Conservation (phyloP, 768 basidiomycete genomes). For the Pholiota molesta region DNA sequence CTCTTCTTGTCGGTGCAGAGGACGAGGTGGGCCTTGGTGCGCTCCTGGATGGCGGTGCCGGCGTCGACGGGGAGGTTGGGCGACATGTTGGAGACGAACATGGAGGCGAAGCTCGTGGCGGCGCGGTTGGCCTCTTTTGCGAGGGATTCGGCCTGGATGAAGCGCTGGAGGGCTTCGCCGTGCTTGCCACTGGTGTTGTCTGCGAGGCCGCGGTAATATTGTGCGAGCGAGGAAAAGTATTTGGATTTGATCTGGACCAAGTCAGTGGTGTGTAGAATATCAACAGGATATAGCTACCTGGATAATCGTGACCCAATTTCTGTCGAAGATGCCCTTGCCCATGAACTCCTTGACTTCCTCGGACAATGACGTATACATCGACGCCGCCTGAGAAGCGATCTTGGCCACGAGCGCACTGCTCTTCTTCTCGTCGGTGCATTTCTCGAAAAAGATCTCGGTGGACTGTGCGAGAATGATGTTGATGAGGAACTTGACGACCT, state of each 20-base stretch:
- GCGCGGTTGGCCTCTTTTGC: slow-evolving; percentile 84
- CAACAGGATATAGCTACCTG: slow-evolving; percentile 51
- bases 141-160: slow-evolving; percentile 71
- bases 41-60: slow-evolving; percentile 75
- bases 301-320: slow-evolving; percentile 89
- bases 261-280: neutral
- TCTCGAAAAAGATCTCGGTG: slow-evolving; percentile 95
- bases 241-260: slow-evolving; percentile 81
- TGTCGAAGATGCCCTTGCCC: slow-evolving; percentile 93
- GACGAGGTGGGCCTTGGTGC: slow-evolving; percentile 81
- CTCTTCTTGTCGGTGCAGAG: slow-evolving; percentile 74
- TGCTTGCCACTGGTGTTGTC: slow-evolving; percentile 79
- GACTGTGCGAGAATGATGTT: slow-evolving; percentile 91
- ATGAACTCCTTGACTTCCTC: slow-evolving; percentile 97
- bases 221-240: slow-evolving; percentile 82
- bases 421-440: slow-evolving; percentile 93
- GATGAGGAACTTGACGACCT: slow-evolving; percentile 92
- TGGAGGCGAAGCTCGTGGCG: slow-evolving; percentile 67
- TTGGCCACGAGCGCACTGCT: slow-evolving; percentile 75
- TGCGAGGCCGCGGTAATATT: slow-evolving; percentile 83
- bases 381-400: slow-evolving; percentile 81
- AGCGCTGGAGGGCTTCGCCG: slow-evolving; percentile 84
- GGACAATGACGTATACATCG: slow-evolving; percentile 76
- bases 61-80: slow-evolving; percentile 89
- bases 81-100: slow-evolving; percentile 72